These are phyloP conservation scores for Hygrophila difformis DNA, from an alignment of 257 asterid species.

Conservation along the genomic window DNA sequence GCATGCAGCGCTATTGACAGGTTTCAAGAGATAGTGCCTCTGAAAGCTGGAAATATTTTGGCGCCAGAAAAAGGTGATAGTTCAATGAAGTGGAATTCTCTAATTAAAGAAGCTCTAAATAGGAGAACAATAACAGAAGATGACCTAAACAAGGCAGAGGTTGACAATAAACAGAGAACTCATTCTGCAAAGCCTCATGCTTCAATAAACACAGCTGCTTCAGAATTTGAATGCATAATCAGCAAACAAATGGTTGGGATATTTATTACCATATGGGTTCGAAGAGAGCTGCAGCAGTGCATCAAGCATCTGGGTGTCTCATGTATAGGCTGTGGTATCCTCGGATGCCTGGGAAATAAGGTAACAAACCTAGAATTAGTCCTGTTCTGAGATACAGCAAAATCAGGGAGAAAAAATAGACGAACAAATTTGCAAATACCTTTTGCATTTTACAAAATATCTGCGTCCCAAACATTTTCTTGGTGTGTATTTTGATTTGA, in stretches of 20 bases:
- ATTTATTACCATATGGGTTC: slow-evolving; percentile 46
- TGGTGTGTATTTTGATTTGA: slow-evolving; percentile 12
- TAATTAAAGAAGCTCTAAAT: slow-evolving; percentile 42
- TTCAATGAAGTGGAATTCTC: slow-evolving; percentile 47
- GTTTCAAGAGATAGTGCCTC: slow-evolving; percentile 71
- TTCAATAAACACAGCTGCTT: slow-evolving; percentile 20
- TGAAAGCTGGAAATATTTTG: slow-evolving; percentile 46
- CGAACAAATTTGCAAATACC: not conserved
- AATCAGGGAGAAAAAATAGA: not conserved
- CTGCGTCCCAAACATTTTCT: not conserved
- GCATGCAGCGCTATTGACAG: slow-evolving; percentile 23
- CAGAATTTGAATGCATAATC: slow-evolving; percentile 39
- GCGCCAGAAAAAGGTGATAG: slow-evolving; percentile 26
- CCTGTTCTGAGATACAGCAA: not conserved
- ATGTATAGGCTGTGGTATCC: slow-evolving; percentile 50
- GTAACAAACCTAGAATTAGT: slow-evolving; percentile 18
- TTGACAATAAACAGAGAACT: slow-evolving; percentile 34
- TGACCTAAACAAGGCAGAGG: slow-evolving; percentile 27
- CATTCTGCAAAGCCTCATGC: slow-evolving; percentile 25
- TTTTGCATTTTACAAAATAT: too few relatives aligned
- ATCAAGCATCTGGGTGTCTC: slow-evolving; percentile 37
- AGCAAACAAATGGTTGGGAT: slow-evolving; percentile 60
- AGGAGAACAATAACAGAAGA: slow-evolving; percentile 26
- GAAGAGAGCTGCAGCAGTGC: slow-evolving; percentile 27
- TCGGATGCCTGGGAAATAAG: slow-evolving; percentile 55